A percentile compares a stretch with the other conserved stretches of the same genome.
phyloP scores from a whole-genome alignment of 208 protist species.

The Trypanosomatidae sp. region DNA sequence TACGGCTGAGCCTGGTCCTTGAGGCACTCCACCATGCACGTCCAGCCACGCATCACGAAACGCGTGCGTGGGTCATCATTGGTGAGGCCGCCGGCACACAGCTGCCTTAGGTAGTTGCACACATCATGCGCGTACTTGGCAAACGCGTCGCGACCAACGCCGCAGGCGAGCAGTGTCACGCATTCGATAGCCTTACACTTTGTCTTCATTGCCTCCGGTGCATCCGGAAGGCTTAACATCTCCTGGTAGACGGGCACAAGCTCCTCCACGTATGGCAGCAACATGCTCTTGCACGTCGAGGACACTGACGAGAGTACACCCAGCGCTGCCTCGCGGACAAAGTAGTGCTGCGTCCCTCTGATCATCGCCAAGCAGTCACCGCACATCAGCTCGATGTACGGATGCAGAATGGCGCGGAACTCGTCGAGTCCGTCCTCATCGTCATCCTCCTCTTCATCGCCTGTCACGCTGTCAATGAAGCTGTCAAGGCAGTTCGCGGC shows the following conservation, averaged over 20 bases:
- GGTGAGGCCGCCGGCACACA: constrained; percentile 36
- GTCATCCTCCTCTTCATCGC: constrained; percentile 59
- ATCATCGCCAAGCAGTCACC: constrained; percentile 56
- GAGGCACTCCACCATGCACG: constrained; percentile 90
- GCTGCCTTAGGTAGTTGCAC: constrained; percentile 71
- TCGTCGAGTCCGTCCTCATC: constrained; percentile 38
- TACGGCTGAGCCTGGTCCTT: constrained; percentile 73
- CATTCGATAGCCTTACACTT: constrained; percentile 90
- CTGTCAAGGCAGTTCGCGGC: constrained; percentile 69
- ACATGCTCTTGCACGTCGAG: constrained; percentile 48
- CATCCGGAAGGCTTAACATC: constrained; percentile 65
- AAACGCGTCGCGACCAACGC: constrained; percentile 76
- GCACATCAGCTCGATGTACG: constrained; percentile 69
- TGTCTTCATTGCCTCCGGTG: constrained; percentile 52
- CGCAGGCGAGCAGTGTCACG: constrained; percentile 79
- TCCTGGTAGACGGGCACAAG: constrained; percentile 80
- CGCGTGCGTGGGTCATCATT: constrained; percentile 74
- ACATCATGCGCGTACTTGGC: constrained; percentile 60
- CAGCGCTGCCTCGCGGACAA: constrained; percentile 67
- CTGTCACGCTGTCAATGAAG: constrained; percentile 69
- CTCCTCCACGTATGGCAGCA: constrained; percentile 57
- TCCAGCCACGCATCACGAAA: constrained; percentile 87
- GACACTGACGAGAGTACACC: constrained; percentile 74
- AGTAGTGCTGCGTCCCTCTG: constrained; percentile 41
- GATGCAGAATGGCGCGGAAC: constrained; percentile 39